Evolutionary conservation across 768 basidiomycete genomes (phyloP).

Genomic region (Phylloporus arenicola): DNA sequence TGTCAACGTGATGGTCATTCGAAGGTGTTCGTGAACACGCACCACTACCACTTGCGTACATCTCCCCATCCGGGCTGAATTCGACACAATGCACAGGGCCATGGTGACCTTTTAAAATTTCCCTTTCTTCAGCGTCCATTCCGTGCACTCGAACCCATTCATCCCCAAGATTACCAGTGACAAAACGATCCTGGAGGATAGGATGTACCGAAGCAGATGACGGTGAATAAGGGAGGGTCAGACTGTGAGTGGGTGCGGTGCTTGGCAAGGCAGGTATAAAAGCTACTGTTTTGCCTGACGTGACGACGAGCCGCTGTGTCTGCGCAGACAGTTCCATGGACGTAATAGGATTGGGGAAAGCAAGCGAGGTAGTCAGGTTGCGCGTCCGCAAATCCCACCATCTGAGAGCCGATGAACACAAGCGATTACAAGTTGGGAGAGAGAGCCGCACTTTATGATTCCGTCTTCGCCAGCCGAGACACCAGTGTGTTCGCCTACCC

Average conservation of each 20-base stretch:
- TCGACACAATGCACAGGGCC: conserved; percentile 94
- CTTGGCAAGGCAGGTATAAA: conserved; percentile 78
- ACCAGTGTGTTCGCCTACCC: conserved; percentile 83
- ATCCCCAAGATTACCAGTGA: conserved; percentile 84
- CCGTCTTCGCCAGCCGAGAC: conserved; percentile 93
- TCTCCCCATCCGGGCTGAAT: conserved; percentile 93
- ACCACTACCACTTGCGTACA: conserved; percentile 97
- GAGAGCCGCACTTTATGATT: conserved; percentile 61
- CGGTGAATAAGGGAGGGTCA: conserved; percentile 78
- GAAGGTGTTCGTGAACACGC: conserved; percentile 32
- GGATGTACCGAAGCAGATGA: conserved; percentile 97
- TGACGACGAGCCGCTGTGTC: conserved; percentile 81
- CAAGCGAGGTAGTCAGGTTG: conserved; percentile 60
- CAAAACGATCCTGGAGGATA: conserved; percentile 79
- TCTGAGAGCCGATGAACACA: conserved; percentile 38
- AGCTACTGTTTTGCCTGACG: conserved; percentile 86
- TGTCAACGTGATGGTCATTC: conserved; percentile 7
- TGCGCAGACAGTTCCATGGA: conserved; percentile 88
- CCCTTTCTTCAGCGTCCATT: conserved; percentile 83
- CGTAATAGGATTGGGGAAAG: conserved; percentile 75
- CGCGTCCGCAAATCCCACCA: conserved; percentile 96
- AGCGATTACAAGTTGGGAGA: background rate
- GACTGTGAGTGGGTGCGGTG: conserved; percentile 61
- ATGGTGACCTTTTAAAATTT: conserved; percentile 93
- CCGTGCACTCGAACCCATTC: conserved; percentile 97